Evolutionary conservation across 2,329 filamentous ascomycete genomes (phyloP).

Genomic region (Paramyrothecium roridum): DNA sequence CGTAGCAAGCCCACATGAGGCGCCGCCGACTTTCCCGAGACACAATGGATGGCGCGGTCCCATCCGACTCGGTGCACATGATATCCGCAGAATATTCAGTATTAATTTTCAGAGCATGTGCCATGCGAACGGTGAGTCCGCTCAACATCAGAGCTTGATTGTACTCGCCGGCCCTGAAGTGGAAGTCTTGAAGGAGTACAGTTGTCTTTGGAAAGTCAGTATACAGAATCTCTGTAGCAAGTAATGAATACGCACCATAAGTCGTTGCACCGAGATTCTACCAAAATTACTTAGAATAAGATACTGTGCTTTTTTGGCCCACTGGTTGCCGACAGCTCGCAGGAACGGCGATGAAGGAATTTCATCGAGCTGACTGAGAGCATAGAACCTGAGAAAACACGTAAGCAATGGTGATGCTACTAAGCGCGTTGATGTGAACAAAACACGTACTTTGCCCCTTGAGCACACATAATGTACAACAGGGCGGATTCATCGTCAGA

Average conservation of each 20-base stretch:
- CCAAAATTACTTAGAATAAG: constrained; percentile 33
- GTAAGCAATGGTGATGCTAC: neutral
- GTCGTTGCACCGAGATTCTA: constrained; percentile 32
- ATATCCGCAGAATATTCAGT: constrained; percentile 32
- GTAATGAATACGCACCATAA: constrained; percentile 27
- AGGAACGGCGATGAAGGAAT: constrained; percentile 23
- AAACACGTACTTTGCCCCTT: constrained; percentile 31
- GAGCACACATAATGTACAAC: constrained; percentile 32
- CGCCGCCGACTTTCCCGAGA: constrained; percentile 34
- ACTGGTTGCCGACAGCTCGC: constrained; percentile 30
- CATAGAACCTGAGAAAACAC: constrained; percentile 25
- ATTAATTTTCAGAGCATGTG: constrained; percentile 37
- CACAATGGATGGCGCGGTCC: constrained; percentile 27
- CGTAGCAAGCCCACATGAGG: constrained; percentile 40
- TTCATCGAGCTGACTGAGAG: constrained; percentile 25
- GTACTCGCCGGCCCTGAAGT: constrained; percentile 35
- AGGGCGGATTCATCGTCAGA: constrained; percentile 32
- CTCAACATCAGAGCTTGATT: constrained; percentile 37
- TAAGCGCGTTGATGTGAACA: too few relatives aligned
- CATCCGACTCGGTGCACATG: constrained; percentile 29
- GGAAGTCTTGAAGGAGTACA: constrained; percentile 35
- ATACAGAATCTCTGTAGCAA: too few relatives aligned
- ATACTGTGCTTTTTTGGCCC: constrained; percentile 33
- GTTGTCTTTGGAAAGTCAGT: constrained; percentile 24
- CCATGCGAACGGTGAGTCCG: constrained; percentile 37